Conservation (phyloP, 2,329 filamentous ascomycete genomes). For the Colletotrichum sp. region DNA sequence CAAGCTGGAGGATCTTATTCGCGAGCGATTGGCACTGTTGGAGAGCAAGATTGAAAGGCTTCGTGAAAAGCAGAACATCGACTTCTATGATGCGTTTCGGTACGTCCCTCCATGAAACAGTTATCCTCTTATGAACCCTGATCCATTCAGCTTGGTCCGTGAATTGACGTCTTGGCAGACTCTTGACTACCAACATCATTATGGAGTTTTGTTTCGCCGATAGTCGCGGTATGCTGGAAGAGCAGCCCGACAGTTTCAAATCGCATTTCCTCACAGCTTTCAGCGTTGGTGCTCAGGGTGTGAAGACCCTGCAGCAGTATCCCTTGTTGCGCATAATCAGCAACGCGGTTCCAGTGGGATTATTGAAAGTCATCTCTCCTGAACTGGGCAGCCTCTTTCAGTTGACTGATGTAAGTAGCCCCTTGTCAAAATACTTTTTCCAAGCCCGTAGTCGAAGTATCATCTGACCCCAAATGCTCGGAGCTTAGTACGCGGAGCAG, state of each 20-base stretch:
- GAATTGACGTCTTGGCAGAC: neutral
- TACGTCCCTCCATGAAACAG: neutral
- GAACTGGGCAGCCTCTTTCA: neutral
- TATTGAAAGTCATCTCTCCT: neutral
- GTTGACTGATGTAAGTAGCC: neutral
- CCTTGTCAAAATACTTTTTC: neutral
- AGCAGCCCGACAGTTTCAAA: neutral
- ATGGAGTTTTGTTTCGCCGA: neutral
- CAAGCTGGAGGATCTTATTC: neutral
- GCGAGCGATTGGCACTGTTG: neutral
- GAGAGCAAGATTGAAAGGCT: neutral
- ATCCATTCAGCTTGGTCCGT: neutral
- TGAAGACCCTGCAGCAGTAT: neutral
- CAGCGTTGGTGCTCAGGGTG: neutral
- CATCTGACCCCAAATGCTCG: neutral
- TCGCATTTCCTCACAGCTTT: neutral
- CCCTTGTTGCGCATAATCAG: neutral
- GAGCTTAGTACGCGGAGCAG: neutral
- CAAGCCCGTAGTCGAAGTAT: too few species aligned
- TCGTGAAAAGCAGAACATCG: neutral
- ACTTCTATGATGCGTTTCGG: neutral
- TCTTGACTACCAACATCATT: neutral
- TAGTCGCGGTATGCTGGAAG: neutral
- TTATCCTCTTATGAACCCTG: neutral
- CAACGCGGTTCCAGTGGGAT: neutral